Base-by-base conservation (phyloP, 306 rosid genomes). In the Vachellia collinsii region DNA sequence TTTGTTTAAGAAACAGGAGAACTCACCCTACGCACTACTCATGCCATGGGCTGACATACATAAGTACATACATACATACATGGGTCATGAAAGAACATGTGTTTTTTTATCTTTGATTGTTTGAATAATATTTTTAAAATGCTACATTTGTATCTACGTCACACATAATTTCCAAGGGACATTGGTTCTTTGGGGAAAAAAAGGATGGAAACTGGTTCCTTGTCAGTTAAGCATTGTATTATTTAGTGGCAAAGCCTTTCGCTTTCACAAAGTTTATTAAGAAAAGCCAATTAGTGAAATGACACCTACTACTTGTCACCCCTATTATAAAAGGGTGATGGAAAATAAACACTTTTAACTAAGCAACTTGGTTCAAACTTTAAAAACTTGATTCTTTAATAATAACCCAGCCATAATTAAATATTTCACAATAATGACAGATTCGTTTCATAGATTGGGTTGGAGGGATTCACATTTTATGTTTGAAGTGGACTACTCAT, bases 171-270 rank as follows among this genome's bases (percentile, higher is more conserved):
- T 13, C 4, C 20, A 56, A 56, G 8, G 68, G 68, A 62, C n/a
- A 62, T 11, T 34, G 41, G 10, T 41, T 62, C 68, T 62, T 78
- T 68, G 68, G 5, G 4, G n/a, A 51, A 19, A 51, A 14, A 77
- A 77, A 58, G 29, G 25, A 41, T 50, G 34, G 53, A 23, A 65
- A 36, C 8, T 75, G 68, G 82, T 56, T 90, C 81, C 91, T 92
- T 90, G 86, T 79, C 69, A 34, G 81, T 85, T 90, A 92, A 92
- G 97, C 81, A 84, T 84, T 83, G 41, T 22, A 86, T 46, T 44
- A 46, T 84, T 70, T 44, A 70, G 34, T 70, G 75, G n/a, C n/a
- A 25, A n/a, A 88, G 83, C 79, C 69, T 78, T 86, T 80, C 8
- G 29, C 83, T 80, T 83, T 58, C 64, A 74, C 83, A 77, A 80